These are phyloP conservation scores for Ceratocystiopsis brevicomis DNA, from an alignment of 2,329 filamentous ascomycete species.

Conservation along the genomic window DNA sequence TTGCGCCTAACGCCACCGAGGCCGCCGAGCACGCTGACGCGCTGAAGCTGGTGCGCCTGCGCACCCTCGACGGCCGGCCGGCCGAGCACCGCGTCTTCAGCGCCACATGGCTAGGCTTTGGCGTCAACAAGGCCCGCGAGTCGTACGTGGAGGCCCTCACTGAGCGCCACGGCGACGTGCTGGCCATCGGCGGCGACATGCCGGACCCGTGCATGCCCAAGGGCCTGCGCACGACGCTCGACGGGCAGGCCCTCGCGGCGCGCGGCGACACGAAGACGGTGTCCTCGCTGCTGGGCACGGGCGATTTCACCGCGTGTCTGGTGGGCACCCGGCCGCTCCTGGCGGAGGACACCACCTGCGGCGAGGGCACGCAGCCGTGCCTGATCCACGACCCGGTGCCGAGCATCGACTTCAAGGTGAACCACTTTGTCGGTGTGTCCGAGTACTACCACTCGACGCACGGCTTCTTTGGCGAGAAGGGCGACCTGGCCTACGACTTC, in stretches of 20 bases:
- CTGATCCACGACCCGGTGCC: constrained; percentile 84
- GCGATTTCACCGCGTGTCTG: constrained; percentile 71
- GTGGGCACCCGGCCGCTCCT: constrained; percentile 66
- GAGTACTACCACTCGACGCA: constrained; percentile 99
- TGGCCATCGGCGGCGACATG: constrained; percentile 39
- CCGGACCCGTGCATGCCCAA: constrained; percentile 81
- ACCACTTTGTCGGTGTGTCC: constrained; percentile 93
- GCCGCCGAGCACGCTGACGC: constrained; percentile 77
- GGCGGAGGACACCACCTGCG: constrained; percentile 71
- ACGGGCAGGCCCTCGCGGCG: constrained; percentile 34
- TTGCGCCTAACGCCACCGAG: constrained; percentile 85
- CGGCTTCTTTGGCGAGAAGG: constrained; percentile 65
- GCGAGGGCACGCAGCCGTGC: constrained; percentile 52
- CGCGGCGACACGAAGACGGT: constrained; percentile 13
- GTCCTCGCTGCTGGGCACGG: constrained; percentile 57
- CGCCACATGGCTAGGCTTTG: constrained; percentile 91
- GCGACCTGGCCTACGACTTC: constrained; percentile 75
- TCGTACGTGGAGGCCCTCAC: constrained; percentile 66
- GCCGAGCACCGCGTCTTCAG: constrained; percentile 83
- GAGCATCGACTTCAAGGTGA: constrained; percentile 89
- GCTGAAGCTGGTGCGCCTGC: constrained; percentile 66
- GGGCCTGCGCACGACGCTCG: constrained; percentile 53
- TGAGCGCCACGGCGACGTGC: constrained; percentile 35
- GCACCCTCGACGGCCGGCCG: constrained; percentile 59
- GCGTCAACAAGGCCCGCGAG: constrained; percentile 79